These are phyloP conservation scores for Leucocoprinus gongylophorus DNA, from an alignment of 1,284 basidiomycete genomes.

Conservation along the genomic window DNA sequence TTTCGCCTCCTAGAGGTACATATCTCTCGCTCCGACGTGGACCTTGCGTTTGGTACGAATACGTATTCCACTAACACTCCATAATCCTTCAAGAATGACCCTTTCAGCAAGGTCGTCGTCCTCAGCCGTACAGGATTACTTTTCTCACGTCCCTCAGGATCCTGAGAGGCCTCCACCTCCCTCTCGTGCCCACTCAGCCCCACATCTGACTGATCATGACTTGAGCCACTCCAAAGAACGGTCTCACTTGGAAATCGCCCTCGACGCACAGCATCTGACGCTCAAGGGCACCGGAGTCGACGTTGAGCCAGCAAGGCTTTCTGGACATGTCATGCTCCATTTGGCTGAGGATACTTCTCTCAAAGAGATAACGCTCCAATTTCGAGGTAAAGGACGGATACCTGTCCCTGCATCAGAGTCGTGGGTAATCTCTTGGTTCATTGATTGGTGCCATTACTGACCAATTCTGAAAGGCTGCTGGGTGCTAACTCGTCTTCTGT, in stretches of 20 bases:
- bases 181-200: conserved; percentile 9
- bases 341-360: conserved; percentile 78
- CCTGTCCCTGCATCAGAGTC: conserved; percentile 55
- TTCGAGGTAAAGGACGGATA: conserved; percentile 76
- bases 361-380: conserved; percentile 79
- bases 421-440: conserved; percentile 39
- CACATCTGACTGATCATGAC: conserved; percentile 25
- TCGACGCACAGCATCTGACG: conserved; percentile 62
- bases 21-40: background rate
- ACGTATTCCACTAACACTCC: background rate
- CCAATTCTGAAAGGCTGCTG: conserved; percentile 25
- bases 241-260: conserved; percentile 63
- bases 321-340: conserved; percentile 72
- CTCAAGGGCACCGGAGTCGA: conserved; percentile 79
- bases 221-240: conserved; percentile 31
- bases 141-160: conserved; percentile 18
- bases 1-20: background rate
- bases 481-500: conserved; percentile 38
- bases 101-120: conserved; percentile 6
- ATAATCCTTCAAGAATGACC: background rate
- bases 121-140: conserved; percentile 6
- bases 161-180: conserved; percentile 11
- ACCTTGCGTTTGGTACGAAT: background rate
- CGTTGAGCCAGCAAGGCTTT: conserved; percentile 70
- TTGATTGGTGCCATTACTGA: background rate